Conservation (phyloP, 805 yeast species). For the Ogataea trehalophila region DNA sequence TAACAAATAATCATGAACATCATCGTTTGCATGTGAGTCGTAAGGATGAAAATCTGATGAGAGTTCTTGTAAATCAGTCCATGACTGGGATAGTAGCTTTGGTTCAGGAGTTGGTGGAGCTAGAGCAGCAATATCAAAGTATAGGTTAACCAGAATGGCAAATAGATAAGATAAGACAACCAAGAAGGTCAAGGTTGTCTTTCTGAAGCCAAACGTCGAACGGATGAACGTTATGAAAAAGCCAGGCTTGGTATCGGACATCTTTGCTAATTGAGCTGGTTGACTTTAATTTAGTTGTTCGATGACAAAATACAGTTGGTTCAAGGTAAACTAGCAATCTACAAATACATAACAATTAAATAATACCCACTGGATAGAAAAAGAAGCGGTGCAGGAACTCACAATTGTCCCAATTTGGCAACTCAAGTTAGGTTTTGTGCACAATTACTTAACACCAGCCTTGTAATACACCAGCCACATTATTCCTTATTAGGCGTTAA, state of each 20-base stretch:
- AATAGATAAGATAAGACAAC: conserved; percentile 43
- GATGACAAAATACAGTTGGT: no score
- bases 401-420: no score
- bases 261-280: neutral
- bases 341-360: no score
- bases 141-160: conserved; percentile 30
- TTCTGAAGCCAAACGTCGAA: conserved; percentile 63
- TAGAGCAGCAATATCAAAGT: conserved; percentile 39
- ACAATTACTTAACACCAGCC: no score
- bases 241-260: conserved; percentile 15
- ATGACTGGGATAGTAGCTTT: conserved; percentile 39
- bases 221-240: conserved; percentile 30
- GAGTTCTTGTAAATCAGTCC: conserved; percentile 71
- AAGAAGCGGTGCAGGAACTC: no score
- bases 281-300: neutral
- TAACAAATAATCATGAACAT: conserved; percentile 63
- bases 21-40: conserved; percentile 69
- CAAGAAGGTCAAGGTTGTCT: conserved; percentile 60
- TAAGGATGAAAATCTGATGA: conserved; percentile 72
- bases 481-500: no score
- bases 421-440: no score
- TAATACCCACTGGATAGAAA: no score
- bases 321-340: no score
- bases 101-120: conserved; percentile 40
- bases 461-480: no score